Percentiles rank a stretch among this genome's conserved stretches.
Conservation (phyloP, 176 grass and related monocot species). For the Urochloa ruziziensis region DNA sequence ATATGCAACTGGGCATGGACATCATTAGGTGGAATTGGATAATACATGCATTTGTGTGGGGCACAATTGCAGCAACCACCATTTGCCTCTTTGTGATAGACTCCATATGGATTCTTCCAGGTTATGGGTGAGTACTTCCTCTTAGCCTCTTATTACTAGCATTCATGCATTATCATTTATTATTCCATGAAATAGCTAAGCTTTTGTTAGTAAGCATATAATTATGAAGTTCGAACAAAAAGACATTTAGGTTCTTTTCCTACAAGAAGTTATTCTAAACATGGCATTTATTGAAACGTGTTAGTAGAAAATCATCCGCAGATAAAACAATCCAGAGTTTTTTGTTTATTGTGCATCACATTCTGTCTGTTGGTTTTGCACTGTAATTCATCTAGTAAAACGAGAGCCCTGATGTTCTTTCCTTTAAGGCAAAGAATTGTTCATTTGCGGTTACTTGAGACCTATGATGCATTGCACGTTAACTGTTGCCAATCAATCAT, state of each 20-base stretch:
- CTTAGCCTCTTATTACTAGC: not conserved
- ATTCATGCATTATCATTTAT: not conserved
- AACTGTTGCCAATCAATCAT: conserved; percentile 8
- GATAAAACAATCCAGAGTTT: not conserved
- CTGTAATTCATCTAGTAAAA: not conserved
- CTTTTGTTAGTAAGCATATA: conserved; percentile 10
- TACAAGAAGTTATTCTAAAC: not conserved
- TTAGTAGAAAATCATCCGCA: not conserved
- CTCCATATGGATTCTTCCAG: conserved; percentile 63
- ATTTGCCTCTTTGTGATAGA: conserved; percentile 76
- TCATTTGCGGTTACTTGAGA: not conserved
- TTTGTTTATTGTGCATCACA: not conserved
- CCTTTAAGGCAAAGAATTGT: not conserved
- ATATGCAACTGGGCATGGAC: conserved; percentile 83
- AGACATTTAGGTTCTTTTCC: conserved; percentile 9
- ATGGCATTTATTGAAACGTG: conserved; percentile 6
- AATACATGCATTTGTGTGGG: conserved; percentile 66
- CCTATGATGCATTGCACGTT: conserved; percentile 15
- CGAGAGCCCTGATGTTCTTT: not conserved
- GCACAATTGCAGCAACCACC: conserved; percentile 49
- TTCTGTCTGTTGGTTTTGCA: not conserved
- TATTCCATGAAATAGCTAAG: conserved; percentile 4
- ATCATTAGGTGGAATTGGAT: conserved; percentile 79
- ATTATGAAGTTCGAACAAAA: conserved; percentile 10
- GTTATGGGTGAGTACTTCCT: conserved; percentile 70